Conservation (phyloP, 805 yeast genomes). For the Allodekkera sacchari region DNA sequence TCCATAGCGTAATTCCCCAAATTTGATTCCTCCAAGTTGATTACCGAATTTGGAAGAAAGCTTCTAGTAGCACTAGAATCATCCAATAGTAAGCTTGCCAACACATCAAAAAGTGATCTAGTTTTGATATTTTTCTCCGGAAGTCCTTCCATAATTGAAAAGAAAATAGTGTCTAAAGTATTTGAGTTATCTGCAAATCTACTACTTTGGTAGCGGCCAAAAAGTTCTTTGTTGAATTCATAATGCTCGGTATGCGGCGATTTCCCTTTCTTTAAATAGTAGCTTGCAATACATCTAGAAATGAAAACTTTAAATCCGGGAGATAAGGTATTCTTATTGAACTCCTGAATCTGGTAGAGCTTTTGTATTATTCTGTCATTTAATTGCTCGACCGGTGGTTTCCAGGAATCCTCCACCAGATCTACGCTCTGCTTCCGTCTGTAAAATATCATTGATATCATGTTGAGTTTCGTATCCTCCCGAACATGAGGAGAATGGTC, state of each 20-base stretch:
- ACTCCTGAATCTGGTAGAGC: constrained; percentile 12
- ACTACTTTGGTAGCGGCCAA: constrained; percentile 6
- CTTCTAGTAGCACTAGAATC: too few relatives aligned
- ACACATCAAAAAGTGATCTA: constrained; percentile 26
- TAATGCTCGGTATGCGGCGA: constrained; percentile 7
- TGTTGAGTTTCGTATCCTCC: too few relatives aligned
- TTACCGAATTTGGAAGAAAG: too few relatives aligned
- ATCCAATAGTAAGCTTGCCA: constrained; percentile 37
- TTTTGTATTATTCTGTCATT: too few relatives aligned
- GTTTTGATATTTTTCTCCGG: constrained; percentile 14
- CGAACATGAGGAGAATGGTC: too few relatives aligned
- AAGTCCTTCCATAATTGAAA: constrained; percentile 15
- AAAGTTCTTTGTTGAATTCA: constrained; percentile 13
- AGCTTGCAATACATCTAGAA: constrained; percentile 22
- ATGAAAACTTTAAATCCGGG: constrained; percentile 22
- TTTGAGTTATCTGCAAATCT: constrained; percentile 14
- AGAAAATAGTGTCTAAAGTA: constrained; percentile 22
- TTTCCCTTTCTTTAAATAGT: constrained; percentile 20
- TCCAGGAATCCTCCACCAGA: too few relatives aligned
- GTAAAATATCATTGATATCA: too few relatives aligned
- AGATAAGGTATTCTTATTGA: constrained; percentile 6
- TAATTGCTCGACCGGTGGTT: too few relatives aligned
- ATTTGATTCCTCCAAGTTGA: too few relatives aligned
- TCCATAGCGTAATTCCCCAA: too few relatives aligned
- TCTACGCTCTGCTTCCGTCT: too few relatives aligned